These are phyloP conservation scores for Myxozyma nipponensis DNA, from an alignment of 805 yeast species.

Conservation along the genomic window DNA sequence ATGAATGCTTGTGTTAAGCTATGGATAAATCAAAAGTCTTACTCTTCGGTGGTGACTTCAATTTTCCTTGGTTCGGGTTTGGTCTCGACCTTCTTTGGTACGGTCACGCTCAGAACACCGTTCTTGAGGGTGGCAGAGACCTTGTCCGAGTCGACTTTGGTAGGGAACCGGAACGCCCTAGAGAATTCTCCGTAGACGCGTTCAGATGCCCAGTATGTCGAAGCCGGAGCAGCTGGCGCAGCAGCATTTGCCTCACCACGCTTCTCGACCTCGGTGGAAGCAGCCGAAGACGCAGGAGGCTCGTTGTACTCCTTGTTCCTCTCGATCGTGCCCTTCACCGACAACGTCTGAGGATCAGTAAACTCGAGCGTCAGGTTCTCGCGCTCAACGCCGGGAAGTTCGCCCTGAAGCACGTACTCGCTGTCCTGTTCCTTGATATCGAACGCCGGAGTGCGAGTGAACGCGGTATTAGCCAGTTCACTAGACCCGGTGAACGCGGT, in stretches of 20 bases:
- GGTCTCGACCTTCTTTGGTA: constrained; percentile 19
- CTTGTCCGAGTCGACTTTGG: constrained; percentile 18
- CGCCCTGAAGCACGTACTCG: constrained; percentile 25
- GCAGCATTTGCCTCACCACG: neutral
- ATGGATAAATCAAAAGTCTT: neutral
- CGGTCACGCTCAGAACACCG: constrained; percentile 22
- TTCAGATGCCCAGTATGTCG: constrained; percentile 26
- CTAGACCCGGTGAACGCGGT: neutral
- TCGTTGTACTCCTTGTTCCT: constrained; percentile 15
- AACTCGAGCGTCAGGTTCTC: constrained; percentile 24
- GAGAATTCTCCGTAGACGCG: constrained; percentile 25
- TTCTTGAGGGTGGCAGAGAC: constrained; percentile 24
- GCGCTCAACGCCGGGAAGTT: constrained; percentile 27
- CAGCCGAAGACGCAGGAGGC: neutral
- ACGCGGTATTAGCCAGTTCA: neutral
- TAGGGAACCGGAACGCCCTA: constrained; percentile 27
- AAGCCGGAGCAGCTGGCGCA: neutral
- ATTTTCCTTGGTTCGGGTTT: constrained; percentile 5
- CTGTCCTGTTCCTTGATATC: constrained; percentile 27
- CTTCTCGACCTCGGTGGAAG: neutral
- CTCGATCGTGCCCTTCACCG: constrained; percentile 23
- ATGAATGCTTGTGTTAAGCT: no score
- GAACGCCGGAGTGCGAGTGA: constrained; percentile 19
- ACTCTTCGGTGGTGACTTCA: constrained; percentile 8
- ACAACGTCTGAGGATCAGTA: constrained; percentile 22